Base-by-base conservation (phyloP, 2,329 filamentous ascomycete species). In the Fusarium napiforme region DNA sequence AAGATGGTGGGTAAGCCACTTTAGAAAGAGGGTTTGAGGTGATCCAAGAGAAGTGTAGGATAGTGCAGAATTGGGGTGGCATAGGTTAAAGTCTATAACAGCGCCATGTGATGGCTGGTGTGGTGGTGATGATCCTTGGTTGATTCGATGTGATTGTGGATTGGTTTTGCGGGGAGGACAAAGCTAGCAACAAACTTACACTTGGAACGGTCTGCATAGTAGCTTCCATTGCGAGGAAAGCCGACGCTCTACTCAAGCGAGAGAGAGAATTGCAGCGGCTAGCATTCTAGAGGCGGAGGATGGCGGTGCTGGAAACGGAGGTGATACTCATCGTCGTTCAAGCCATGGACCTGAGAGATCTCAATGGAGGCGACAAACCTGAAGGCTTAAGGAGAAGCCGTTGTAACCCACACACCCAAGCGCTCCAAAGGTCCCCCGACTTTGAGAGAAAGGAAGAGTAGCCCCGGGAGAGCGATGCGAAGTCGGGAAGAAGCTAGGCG, bases 181-280 rank as follows among this genome's bases (percentile, higher is more conserved):
- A 73, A 60, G 68, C 74, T 69, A 71, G 67, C 71, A 77, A 63
- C 64, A 69, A 79, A 85, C 84, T 83, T 82, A 85, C 84, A 81
- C 82, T 85, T 77, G 86, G 86, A 82, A 88, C 84, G 76, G 86
- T 84, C 85, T 88, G 86, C 86, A 88, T 88, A 78, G 80, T 86
- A 81, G 81, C 82, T 86, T 67, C 63, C 63, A 66, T 66, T 81
- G 72, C 70, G 42, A 73, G 57, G 78, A 81, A 74, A 74, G 64
- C 58, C 79, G 79, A 79, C 78, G 77, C 78, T 81, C 78, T 81
- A 81, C 80, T 82, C 81, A 77, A 79, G 76, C 80, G 79, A 78
- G 77, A 77, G 76, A 80, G 78, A 79, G 78, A 78, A 74, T 45
- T 45, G 78, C 78, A 79, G 74, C 78, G 73, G 72, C 77, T 71